A percentile compares a stretch with the other conserved stretches of the same genome.
Evolutionary conservation across 441 rosid genomes (phyloP).

Genomic region (Populus trichocarpa): DNA sequence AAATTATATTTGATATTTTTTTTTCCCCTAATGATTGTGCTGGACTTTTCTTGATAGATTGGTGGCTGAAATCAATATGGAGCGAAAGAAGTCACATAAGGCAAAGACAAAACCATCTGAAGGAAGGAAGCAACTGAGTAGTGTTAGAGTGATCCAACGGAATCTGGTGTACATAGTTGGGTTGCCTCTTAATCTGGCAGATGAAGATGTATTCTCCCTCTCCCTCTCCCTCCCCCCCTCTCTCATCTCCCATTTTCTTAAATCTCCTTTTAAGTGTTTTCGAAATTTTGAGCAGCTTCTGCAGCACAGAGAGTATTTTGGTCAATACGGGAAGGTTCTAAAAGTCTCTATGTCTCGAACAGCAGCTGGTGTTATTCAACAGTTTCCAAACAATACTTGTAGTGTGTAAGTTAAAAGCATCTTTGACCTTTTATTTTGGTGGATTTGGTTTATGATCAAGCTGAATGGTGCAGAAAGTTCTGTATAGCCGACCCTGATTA

Average conservation of each 20-base stretch:
- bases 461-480: neutral
- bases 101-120: constrained; percentile 37
- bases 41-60: constrained; percentile 17
- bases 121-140: constrained; percentile 46
- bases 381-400: constrained; percentile 72
- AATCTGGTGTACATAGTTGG: constrained; percentile 52
- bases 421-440: neutral
- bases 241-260: neutral
- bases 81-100: constrained; percentile 42
- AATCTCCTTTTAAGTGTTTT: neutral
- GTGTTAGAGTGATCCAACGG: constrained; percentile 48
- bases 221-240: neutral
- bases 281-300: constrained; percentile 41
- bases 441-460: neutral
- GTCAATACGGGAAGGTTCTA: constrained; percentile 78
- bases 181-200: constrained; percentile 37
- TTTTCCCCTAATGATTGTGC: neutral
- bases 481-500: neutral
- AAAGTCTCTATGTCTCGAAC: constrained; percentile 82
- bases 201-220: constrained; percentile 34
- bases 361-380: constrained; percentile 64
- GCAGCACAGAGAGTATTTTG: constrained; percentile 64
- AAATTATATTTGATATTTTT: neutral
- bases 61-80: constrained; percentile 39
- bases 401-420: constrained; percentile 59